These are phyloP conservation scores for Tetrahymena thermophila DNA, from an alignment of 73 alveolate genomes.

Conservation along the genomic window DNA sequence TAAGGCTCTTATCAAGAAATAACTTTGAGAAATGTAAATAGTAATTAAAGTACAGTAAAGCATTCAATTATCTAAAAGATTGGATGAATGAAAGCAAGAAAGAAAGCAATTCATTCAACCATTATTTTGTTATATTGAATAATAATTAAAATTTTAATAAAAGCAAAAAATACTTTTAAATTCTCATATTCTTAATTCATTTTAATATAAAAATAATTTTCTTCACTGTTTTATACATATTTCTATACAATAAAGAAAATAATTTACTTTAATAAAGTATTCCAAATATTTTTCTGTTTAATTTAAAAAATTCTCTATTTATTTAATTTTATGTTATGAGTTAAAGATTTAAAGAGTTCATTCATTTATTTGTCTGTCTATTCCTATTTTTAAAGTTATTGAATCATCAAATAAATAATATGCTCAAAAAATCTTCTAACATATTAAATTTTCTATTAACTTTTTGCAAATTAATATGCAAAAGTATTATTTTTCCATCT, in stretches of 20 bases:
- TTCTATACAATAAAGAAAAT: background rate
- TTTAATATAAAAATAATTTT: background rate
- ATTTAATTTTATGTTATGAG: too few species aligned
- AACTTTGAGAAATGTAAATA: background rate
- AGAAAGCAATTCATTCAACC: background rate
- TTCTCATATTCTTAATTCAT: background rate
- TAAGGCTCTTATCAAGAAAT: constrained; percentile 25
- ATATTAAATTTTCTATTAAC: too few species aligned
- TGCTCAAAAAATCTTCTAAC: too few species aligned
- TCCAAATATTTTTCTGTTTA: background rate
- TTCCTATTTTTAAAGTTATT: too few species aligned
- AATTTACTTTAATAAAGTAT: background rate
- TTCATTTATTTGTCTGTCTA: too few species aligned
- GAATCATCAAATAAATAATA: too few species aligned
- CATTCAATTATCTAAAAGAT: background rate
- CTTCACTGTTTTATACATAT: background rate
- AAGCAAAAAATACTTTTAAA: background rate
- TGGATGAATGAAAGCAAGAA: background rate
- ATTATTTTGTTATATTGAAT: background rate
- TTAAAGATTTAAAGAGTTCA: too few species aligned
- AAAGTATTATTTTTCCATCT: too few species aligned
- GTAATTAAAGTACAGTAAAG: background rate
- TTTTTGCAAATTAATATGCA: too few species aligned
- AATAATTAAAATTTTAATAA: background rate
- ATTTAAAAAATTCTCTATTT: background rate